These are phyloP conservation scores for Apostasia shenzhenica DNA, from an alignment of 106 monocot genomes.

Conservation along the genomic window DNA sequence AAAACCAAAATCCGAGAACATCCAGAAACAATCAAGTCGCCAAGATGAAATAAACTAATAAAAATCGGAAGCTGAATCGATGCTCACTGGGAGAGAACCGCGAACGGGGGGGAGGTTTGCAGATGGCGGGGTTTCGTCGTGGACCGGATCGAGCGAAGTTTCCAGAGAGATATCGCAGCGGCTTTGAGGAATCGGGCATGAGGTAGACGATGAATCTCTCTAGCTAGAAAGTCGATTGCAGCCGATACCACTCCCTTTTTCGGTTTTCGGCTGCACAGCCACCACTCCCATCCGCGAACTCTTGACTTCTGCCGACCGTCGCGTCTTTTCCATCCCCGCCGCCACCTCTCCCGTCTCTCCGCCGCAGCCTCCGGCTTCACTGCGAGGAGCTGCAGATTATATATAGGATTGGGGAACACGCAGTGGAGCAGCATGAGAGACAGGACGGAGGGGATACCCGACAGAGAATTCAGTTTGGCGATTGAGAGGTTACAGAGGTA, in stretches of 20 bases:
- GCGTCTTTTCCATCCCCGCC: neutral
- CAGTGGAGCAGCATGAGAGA: too few relatives aligned
- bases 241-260: slow-evolving; percentile 50
- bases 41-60: neutral
- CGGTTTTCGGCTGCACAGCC: slow-evolving; percentile 48
- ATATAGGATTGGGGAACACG: too few relatives aligned
- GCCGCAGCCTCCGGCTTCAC: too few relatives aligned
- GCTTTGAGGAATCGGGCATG: slow-evolving; percentile 34
- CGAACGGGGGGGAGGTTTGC: slow-evolving; percentile 39
- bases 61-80: neutral
- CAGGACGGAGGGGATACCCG: too few relatives aligned
- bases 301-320: slow-evolving; percentile 5
- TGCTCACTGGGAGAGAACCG: slow-evolving; percentile 63
- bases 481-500: too few relatives aligned
- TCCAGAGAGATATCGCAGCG: slow-evolving; percentile 55
- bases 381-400: too few relatives aligned
- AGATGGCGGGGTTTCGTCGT: slow-evolving; percentile 69
- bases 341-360: neutral
- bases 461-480: too few relatives aligned
- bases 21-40: too few relatives aligned
- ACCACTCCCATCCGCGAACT: slow-evolving; percentile 13
- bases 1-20: too few relatives aligned
- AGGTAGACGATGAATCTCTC: slow-evolving; percentile 43
- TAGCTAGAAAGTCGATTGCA: slow-evolving; percentile 52
- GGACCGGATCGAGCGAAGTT: slow-evolving; percentile 63